Percentiles rank a stretch among this genome's conserved stretches.
phyloP scores from a whole-genome alignment of 1,139 yeast genomes.

The Williopsis jadinii region DNA sequence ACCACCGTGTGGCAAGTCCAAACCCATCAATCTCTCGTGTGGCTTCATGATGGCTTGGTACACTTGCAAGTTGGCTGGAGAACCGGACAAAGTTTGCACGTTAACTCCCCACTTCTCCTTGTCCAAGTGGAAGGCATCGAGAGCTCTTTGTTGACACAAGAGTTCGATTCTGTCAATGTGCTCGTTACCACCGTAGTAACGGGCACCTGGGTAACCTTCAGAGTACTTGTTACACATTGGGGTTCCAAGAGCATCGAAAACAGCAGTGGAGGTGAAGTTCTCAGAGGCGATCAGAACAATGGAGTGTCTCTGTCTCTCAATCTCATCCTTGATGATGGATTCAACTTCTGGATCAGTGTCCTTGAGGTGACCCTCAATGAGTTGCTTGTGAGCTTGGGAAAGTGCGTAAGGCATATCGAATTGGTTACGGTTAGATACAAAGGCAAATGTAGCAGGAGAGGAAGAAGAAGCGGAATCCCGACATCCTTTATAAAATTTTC shows the following conservation, averaged over 20 bases:
- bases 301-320: constrained; percentile 90
- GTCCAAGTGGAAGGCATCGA: constrained; percentile 74
- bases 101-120: constrained; percentile 95
- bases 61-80: constrained; percentile 95
- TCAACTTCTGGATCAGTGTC: constrained; percentile 84
- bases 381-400: constrained; percentile 56
- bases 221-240: constrained; percentile 92
- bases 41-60: constrained; percentile 93
- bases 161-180: constrained; percentile 90
- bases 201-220: constrained; percentile 84
- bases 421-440: not conserved
- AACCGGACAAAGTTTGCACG: constrained; percentile 92
- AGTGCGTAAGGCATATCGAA: constrained; percentile 44
- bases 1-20: constrained; percentile 97
- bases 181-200: constrained; percentile 89
- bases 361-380: constrained; percentile 62
- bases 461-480: not conserved
- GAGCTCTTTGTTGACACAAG: constrained; percentile 89
- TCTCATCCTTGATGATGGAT: constrained; percentile 77
- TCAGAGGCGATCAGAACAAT: constrained; percentile 94
- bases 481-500: constrained; percentile 1
- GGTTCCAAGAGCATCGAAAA: constrained; percentile 93
- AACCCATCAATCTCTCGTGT: constrained; percentile 94
- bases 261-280: constrained; percentile 94
- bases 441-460: not conserved